A percentile compares a stretch with the other conserved stretches of the same genome.
These are phyloP conservation scores for Pseudogymnoascus sp. DNA, from an alignment of 2,329 filamentous ascomycete species.

Conservation along the genomic window DNA sequence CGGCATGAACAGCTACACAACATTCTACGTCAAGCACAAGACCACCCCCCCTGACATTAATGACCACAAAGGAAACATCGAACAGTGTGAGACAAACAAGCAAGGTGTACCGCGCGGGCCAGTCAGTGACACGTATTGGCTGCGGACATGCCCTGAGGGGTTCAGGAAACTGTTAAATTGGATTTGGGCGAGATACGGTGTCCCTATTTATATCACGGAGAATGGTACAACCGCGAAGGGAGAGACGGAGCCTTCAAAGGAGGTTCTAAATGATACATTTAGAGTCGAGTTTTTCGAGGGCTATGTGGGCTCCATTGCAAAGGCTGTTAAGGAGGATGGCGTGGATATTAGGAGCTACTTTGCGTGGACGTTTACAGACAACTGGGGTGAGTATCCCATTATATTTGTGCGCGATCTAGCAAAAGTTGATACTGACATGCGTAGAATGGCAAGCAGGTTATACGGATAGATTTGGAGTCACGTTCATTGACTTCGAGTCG, in stretches of 20 bases:
- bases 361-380: constrained; percentile 78
- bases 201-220: constrained; percentile 79
- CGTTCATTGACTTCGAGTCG: constrained; percentile 72
- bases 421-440: constrained; percentile 70
- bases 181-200: constrained; percentile 67
- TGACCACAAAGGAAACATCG: constrained; percentile 69
- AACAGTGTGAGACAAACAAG: constrained; percentile 63
- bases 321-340: constrained; percentile 60
- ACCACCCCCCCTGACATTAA: constrained; percentile 49
- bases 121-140: constrained; percentile 75
- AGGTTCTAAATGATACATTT: constrained; percentile 72
- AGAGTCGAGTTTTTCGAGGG: constrained; percentile 68
- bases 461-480: constrained; percentile 76
- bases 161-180: constrained; percentile 71
- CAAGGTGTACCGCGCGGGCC: constrained; percentile 64
- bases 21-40: constrained; percentile 74
- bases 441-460: constrained; percentile 60
- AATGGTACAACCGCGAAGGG: constrained; percentile 78
- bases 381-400: constrained; percentile 26
- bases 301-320: constrained; percentile 69
- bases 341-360: constrained; percentile 73
- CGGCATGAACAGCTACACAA: constrained; percentile 90
- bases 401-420: constrained; percentile 27
- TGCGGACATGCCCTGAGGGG: constrained; percentile 66
- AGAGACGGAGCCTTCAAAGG: constrained; percentile 64